These are phyloP conservation scores for Phytophthora vignae DNA, from an alignment of 352 stramenopile genomes.

Conservation along the genomic window DNA sequence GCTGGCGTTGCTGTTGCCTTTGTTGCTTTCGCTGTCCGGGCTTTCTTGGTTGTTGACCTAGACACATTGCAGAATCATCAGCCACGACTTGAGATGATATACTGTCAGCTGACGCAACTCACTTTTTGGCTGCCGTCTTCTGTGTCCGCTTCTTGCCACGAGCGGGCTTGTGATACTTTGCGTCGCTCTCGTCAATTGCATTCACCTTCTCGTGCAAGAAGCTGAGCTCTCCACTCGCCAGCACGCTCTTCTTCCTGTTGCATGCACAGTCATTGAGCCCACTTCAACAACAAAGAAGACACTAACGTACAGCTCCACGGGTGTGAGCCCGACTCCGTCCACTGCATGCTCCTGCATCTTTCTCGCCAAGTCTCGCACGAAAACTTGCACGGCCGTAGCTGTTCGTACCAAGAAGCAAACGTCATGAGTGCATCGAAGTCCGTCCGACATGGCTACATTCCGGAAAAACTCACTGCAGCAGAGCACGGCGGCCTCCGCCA, in stretches of 20 bases:
- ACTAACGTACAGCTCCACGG: slow-evolving; percentile 65
- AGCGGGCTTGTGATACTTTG: slow-evolving; percentile 61
- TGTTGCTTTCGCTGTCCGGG: slow-evolving; percentile 18
- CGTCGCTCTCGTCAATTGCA: slow-evolving; percentile 66
- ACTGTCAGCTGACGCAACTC: slow-evolving; percentile 11
- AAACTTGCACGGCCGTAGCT: slow-evolving; percentile 68
- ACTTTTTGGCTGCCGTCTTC: slow-evolving; percentile 32
- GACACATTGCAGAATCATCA: background rate
- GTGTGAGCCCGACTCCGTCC: slow-evolving; percentile 44
- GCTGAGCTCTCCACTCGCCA: slow-evolving; percentile 49
- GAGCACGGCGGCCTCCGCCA: slow-evolving; percentile 58
- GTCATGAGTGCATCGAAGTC: background rate
- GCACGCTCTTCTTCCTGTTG: slow-evolving; percentile 62
- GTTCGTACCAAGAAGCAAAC: slow-evolving; percentile 1
- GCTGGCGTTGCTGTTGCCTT: slow-evolving; percentile 1
- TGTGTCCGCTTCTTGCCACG: slow-evolving; percentile 36
- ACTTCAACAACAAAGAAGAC: slow-evolving; percentile 2
- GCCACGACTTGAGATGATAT: background rate
- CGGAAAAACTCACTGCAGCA: slow-evolving; percentile 44
- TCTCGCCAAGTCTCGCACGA: slow-evolving; percentile 63
- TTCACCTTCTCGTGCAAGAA: slow-evolving; percentile 66
- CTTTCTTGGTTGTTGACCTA: slow-evolving; percentile 38
- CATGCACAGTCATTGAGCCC: background rate
- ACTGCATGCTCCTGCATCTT: slow-evolving; percentile 48
- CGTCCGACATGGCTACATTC: slow-evolving; percentile 5